A percentile compares a stretch with the other conserved stretches of the same genome.
Evolutionary conservation across 179 eudicot genomes (phyloP).

Genomic region (Carnegiea gigantea): DNA sequence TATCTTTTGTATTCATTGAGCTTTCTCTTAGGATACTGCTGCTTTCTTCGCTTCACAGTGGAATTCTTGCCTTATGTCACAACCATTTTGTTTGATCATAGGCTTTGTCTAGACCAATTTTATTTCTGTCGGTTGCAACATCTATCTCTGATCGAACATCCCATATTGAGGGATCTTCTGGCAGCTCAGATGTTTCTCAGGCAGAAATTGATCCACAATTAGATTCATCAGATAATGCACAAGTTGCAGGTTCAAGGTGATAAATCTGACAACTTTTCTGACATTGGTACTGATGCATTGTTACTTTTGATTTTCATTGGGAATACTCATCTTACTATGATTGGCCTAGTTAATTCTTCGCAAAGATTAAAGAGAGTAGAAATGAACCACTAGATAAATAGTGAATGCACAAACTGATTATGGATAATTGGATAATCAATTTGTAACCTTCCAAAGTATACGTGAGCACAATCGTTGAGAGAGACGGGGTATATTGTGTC

Average conservation of each 20-base stretch:
- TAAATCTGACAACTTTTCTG: slow-evolving; percentile 1
- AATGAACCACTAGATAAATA: not conserved
- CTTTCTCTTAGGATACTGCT: not conserved
- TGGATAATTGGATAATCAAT: not conserved
- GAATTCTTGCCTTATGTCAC: not conserved
- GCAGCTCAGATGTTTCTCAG: slow-evolving; percentile 35
- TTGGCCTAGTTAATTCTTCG: not conserved
- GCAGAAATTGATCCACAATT: slow-evolving; percentile 26
- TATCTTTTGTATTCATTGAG: not conserved
- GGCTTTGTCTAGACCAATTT: slow-evolving; percentile 58
- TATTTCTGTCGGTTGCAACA: slow-evolving; percentile 53
- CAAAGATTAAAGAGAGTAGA: not conserved
- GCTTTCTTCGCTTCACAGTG: not conserved
- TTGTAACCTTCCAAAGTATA: not conserved
- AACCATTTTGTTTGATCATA: slow-evolving; percentile 28
- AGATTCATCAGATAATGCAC: slow-evolving; percentile 24
- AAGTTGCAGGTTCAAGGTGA: slow-evolving; percentile 43
- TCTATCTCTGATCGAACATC: slow-evolving; percentile 39
- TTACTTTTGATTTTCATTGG: slow-evolving; percentile 4
- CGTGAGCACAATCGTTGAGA: not conserved
- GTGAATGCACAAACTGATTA: not conserved
- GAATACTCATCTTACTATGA: not conserved
- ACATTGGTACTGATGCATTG: slow-evolving; percentile 5
- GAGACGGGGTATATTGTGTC: not conserved
- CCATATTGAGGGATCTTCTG: slow-evolving; percentile 32